phyloP scores from a whole-genome alignment of 352 stramenopile species.

The Globisporangium ultimum region DNA sequence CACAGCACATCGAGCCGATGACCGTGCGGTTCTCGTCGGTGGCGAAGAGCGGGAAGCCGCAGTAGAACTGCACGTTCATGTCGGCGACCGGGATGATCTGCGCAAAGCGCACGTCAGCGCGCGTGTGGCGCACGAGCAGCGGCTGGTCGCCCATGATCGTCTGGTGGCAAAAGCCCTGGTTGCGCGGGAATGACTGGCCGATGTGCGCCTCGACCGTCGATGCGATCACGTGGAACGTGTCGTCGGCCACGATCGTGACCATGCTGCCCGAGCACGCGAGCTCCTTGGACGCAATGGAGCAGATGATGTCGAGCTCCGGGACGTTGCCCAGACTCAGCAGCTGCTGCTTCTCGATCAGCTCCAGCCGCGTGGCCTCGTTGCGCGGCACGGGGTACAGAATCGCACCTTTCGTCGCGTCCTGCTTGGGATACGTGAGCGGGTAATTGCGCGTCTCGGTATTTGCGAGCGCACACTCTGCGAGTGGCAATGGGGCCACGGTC shows the following conservation, averaged over 20 bases:
- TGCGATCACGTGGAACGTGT: conserved; percentile 47
- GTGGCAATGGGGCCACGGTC: neutral
- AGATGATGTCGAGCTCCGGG: conserved; percentile 39
- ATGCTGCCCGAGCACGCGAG: conserved; percentile 51
- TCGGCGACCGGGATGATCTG: conserved; percentile 25
- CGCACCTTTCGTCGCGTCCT: neutral
- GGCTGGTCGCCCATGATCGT: conserved; percentile 57
- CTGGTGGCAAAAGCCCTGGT: conserved; percentile 59
- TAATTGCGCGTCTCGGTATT: conserved; percentile 7
- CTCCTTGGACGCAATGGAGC: conserved; percentile 47
- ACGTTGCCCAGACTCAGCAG: neutral
- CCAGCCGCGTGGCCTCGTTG: conserved; percentile 3
- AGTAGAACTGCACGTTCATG: conserved; percentile 67
- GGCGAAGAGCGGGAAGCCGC: conserved; percentile 57
- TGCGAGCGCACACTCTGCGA: conserved; percentile 10
- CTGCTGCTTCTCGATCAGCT: conserved; percentile 3
- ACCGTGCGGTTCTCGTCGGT: conserved; percentile 28
- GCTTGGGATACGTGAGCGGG: conserved; percentile 3
- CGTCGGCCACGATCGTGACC: conserved; percentile 57
- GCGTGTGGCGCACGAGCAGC: conserved; percentile 52
- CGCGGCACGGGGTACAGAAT: neutral
- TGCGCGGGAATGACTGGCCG: conserved; percentile 38
- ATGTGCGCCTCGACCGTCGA: conserved; percentile 22
- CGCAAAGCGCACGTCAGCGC: conserved; percentile 62
- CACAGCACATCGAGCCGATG: conserved; percentile 63